Percentiles rank a stretch among this genome's conserved stretches.
These are phyloP conservation scores for Oenanthe sinensis DNA, from an alignment of 129 eudicot genomes.

Conservation along the genomic window DNA sequence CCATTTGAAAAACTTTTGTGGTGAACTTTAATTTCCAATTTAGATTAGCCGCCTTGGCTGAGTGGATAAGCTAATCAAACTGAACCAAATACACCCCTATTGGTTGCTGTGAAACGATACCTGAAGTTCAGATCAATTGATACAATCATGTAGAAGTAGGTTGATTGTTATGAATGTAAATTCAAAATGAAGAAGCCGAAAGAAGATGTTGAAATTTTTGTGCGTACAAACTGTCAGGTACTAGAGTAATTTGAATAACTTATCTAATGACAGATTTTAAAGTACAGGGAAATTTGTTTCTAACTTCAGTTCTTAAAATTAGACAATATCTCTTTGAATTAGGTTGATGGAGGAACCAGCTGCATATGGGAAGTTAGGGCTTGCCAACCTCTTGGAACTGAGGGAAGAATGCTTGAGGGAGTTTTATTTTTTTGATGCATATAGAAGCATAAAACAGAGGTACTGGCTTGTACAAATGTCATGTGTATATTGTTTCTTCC, in stretches of 20 bases:
- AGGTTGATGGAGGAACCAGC: constrained; percentile 90
- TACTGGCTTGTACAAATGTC: constrained; percentile 9
- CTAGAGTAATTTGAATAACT: background rate
- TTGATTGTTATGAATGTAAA: background rate
- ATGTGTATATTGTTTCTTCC: background rate
- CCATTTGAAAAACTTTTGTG: background rate
- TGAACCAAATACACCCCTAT: background rate
- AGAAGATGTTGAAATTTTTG: background rate
- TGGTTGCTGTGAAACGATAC: background rate
- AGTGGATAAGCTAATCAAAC: background rate
- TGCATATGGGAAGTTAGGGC: constrained; percentile 49
- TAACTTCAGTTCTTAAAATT: background rate
- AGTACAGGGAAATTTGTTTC: background rate
- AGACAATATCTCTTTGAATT: constrained; percentile 2
- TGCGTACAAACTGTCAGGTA: background rate
- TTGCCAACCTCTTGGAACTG: constrained; percentile 86
- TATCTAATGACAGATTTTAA: background rate
- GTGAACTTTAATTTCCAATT: background rate
- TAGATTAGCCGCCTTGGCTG: background rate
- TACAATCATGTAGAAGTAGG: background rate
- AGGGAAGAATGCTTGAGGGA: constrained; percentile 98
- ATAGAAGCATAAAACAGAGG: constrained; percentile 92
- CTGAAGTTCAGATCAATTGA: background rate
- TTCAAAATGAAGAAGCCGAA: background rate
- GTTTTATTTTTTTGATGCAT: constrained; percentile 78